Evolutionary conservation across 495 filamentous ascomycete species (phyloP).

Genomic region (Penicillium goetzii): DNA sequence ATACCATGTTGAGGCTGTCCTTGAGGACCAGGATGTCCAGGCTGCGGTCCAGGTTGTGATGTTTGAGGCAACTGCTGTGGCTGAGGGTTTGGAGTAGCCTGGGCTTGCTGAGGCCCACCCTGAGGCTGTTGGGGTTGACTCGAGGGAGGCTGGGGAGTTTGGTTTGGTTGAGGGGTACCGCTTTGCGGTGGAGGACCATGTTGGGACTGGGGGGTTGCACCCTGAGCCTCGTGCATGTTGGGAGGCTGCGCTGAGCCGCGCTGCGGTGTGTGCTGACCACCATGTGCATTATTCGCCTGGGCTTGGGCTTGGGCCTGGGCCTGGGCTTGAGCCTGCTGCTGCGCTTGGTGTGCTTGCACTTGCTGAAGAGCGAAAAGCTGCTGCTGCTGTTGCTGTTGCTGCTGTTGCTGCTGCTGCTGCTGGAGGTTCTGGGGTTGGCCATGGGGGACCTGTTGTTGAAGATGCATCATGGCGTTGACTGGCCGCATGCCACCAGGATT

Average conservation of each 20-base stretch:
- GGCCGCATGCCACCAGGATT: constrained; percentile 50
- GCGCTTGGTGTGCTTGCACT: constrained; percentile 43
- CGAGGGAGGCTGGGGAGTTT: constrained; percentile 47
- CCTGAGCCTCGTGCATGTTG: constrained; percentile 51
- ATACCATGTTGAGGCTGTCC: constrained; percentile 48
- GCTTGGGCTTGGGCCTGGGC: constrained; percentile 3
- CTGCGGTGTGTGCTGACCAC: constrained; percentile 53
- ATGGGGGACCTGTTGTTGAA: constrained; percentile 56
- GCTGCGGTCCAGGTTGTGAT: constrained; percentile 45
- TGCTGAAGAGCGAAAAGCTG: constrained; percentile 37
- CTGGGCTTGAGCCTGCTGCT: constrained; percentile 38
- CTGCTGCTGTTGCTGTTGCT: constrained; percentile 53
- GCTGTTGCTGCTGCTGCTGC: constrained; percentile 52
- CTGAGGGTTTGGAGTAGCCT: constrained; percentile 50
- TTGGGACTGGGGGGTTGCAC: constrained; percentile 58
- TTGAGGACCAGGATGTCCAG: constrained; percentile 40
- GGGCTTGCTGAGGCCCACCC: constrained; percentile 46
- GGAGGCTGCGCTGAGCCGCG: constrained; percentile 49
- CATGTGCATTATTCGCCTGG: constrained; percentile 47
- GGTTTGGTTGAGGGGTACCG: constrained; percentile 54
- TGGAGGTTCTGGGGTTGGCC: constrained; percentile 56
- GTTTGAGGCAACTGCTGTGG: constrained; percentile 53
- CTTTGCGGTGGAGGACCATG: constrained; percentile 52
- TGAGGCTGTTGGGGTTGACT: constrained; percentile 48
- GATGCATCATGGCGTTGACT: constrained; percentile 46